Evolutionary conservation across 495 filamentous ascomycete genomes (phyloP).

Genomic region (Penicillium angulare): DNA sequence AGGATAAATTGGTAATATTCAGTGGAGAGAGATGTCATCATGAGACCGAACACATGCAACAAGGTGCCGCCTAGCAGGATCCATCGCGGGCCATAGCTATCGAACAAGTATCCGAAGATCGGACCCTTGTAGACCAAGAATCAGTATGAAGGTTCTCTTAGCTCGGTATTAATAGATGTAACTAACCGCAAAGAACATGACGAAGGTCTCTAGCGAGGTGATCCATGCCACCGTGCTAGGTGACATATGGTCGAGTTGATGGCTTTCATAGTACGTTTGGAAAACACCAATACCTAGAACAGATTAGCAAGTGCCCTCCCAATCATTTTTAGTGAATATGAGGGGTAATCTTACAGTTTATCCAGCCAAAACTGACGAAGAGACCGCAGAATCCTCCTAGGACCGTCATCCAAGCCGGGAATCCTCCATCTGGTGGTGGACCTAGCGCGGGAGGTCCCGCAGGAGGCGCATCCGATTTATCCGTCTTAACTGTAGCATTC

Average conservation of each 20-base stretch:
- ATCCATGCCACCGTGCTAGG: slow-evolving; percentile 52
- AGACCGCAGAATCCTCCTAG: slow-evolving; percentile 61
- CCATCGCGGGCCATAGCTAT: slow-evolving; percentile 69
- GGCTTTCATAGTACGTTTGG: slow-evolving; percentile 53
- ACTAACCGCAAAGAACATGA: slow-evolving; percentile 41
- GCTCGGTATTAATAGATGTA: neutral
- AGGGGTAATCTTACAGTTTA: slow-evolving; percentile 48
- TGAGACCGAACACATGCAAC: slow-evolving; percentile 66
- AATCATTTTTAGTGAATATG: neutral
- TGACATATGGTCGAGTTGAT: slow-evolving; percentile 40
- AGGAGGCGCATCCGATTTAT: slow-evolving; percentile 18
- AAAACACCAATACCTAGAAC: slow-evolving; percentile 57
- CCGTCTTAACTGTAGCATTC: neutral
- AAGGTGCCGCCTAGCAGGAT: slow-evolving; percentile 61
- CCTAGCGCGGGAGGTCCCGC: slow-evolving; percentile 32
- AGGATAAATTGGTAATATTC: slow-evolving; percentile 48
- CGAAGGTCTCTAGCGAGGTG: slow-evolving; percentile 48
- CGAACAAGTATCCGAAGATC: slow-evolving; percentile 60
- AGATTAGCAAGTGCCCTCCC: neutral
- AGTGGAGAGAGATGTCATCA: slow-evolving; percentile 51
- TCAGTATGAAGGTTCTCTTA: neutral
- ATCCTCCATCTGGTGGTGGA: slow-evolving; percentile 60
- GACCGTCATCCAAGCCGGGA: slow-evolving; percentile 65
- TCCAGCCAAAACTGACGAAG: slow-evolving; percentile 65
- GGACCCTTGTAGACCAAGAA: slow-evolving; percentile 32